Evolutionary conservation across 495 filamentous ascomycete species (phyloP).

Genomic region (Friedmanniomyces simplex): DNA sequence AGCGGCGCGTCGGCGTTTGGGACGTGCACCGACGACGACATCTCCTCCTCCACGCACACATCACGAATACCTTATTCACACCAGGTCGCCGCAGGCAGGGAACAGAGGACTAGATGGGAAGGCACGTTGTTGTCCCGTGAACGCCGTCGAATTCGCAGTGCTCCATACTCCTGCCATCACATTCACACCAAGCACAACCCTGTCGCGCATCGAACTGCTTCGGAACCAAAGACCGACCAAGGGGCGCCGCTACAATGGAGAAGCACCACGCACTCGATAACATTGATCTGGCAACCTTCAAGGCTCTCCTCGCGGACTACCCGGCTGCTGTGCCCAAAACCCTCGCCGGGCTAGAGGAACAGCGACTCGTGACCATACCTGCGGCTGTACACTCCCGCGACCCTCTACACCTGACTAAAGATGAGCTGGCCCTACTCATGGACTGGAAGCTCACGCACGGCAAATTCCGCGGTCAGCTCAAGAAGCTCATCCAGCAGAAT

Average conservation of each 20-base stretch:
- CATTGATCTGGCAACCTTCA: slow-evolving; percentile 22
- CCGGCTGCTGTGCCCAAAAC: slow-evolving; percentile 16
- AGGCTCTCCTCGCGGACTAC: slow-evolving; percentile 20
- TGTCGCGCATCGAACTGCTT: neutral
- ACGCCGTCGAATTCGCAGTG: too few relatives aligned
- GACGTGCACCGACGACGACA: too few relatives aligned
- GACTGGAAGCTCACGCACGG: slow-evolving; percentile 76
- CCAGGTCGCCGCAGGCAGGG: too few relatives aligned
- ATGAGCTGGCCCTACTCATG: slow-evolving; percentile 37
- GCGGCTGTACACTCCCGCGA: slow-evolving; percentile 7
- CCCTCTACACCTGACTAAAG: slow-evolving; percentile 18
- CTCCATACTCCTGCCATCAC: neutral
- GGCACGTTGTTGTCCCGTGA: too few relatives aligned
- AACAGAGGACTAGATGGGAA: too few relatives aligned
- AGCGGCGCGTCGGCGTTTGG: neutral
- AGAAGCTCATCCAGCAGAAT: slow-evolving; percentile 56
- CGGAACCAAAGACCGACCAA: neutral
- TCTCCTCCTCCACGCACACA: too few relatives aligned
- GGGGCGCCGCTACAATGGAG: neutral
- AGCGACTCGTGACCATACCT: slow-evolving; percentile 25
- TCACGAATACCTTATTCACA: too few relatives aligned
- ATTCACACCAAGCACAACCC: neutral
- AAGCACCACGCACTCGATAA: neutral
- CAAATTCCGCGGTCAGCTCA: slow-evolving; percentile 55
- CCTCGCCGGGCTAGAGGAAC: slow-evolving; percentile 22